These are phyloP conservation scores for Soucietia sequanensis DNA, from an alignment of 805 yeast genomes.

Conservation along the genomic window DNA sequence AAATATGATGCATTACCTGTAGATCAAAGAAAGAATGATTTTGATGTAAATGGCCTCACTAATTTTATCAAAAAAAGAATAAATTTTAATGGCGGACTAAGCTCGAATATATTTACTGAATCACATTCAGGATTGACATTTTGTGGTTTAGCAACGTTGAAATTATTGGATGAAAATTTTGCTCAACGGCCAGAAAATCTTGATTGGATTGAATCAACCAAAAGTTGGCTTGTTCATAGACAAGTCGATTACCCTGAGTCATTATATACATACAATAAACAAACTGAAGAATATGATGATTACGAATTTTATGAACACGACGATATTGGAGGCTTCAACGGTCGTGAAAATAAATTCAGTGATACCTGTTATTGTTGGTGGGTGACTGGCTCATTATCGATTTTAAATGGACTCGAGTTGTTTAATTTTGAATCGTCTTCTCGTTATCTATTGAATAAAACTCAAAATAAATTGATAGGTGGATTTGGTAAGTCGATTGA, in stretches of 20 bases:
- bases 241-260: slow-evolving; percentile 47
- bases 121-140: slow-evolving; percentile 86
- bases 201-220: slow-evolving; percentile 31
- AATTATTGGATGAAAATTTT: slow-evolving; percentile 22
- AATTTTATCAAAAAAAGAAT: slow-evolving; percentile 29
- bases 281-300: slow-evolving; percentile 13
- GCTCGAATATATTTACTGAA: slow-evolving; percentile 52
- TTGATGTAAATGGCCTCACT: slow-evolving; percentile 42
- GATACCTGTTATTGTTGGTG: slow-evolving; percentile 92
- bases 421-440: slow-evolving; percentile 34
- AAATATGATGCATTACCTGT: slow-evolving; percentile 30
- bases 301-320: slow-evolving; percentile 39
- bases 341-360: slow-evolving; percentile 77
- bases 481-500: slow-evolving; percentile 73
- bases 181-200: no score
- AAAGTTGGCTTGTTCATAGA: slow-evolving; percentile 62
- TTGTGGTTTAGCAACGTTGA: slow-evolving; percentile 71
- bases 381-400: slow-evolving; percentile 59
- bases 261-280: slow-evolving; percentile 23
- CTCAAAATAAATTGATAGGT: slow-evolving; percentile 66
- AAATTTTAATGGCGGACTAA: slow-evolving; percentile 69
- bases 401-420: slow-evolving; percentile 37
- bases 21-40: slow-evolving; percentile 27
- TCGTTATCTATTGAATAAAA: slow-evolving; percentile 47
- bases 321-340: slow-evolving; percentile 81